Percentiles rank a stretch among this genome's conserved stretches.
phyloP scores from a whole-genome alignment of 306 rosid genomes.

The Dalbergia cochinchinensis region DNA sequence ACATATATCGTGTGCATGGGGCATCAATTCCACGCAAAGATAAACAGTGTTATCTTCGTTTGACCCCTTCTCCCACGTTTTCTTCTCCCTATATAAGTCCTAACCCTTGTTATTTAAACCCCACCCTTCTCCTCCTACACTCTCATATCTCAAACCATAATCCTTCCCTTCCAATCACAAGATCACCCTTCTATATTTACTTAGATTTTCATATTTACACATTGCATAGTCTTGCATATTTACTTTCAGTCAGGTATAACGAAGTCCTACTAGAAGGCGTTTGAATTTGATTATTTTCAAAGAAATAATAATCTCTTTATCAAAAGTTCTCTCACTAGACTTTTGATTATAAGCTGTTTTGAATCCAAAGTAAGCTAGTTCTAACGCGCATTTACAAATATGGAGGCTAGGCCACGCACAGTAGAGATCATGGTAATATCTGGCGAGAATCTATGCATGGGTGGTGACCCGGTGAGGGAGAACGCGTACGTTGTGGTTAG shows the following conservation, averaged over 20 bases:
- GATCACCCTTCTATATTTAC: background rate
- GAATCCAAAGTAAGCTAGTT: background rate
- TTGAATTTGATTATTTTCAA: background rate
- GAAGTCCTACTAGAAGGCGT: background rate
- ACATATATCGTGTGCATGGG: no score
- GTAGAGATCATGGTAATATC: conserved; percentile 61
- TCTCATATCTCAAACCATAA: background rate
- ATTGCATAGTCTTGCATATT: background rate
- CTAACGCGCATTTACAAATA: background rate
- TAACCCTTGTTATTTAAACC: background rate
- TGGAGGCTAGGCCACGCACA: conserved; percentile 20
- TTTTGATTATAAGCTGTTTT: no score
- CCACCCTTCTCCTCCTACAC: background rate
- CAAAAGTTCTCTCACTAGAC: no score
- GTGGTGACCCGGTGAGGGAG: conserved; percentile 47
- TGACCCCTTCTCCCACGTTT: conserved; percentile 12
- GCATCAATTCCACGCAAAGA: no score
- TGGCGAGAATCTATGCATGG: conserved; percentile 46
- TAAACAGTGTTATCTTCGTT: background rate
- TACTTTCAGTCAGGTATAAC: background rate
- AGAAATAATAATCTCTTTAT: no score
- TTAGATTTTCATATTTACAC: background rate
- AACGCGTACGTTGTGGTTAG: conserved; percentile 48
- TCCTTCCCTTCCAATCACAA: background rate
- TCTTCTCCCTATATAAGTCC: background rate